A percentile compares a stretch with the other conserved stretches of the same genome.
These are phyloP conservation scores for Insectozyma bohioensis DNA, from an alignment of 1,139 yeast genomes.

Conservation along the genomic window DNA sequence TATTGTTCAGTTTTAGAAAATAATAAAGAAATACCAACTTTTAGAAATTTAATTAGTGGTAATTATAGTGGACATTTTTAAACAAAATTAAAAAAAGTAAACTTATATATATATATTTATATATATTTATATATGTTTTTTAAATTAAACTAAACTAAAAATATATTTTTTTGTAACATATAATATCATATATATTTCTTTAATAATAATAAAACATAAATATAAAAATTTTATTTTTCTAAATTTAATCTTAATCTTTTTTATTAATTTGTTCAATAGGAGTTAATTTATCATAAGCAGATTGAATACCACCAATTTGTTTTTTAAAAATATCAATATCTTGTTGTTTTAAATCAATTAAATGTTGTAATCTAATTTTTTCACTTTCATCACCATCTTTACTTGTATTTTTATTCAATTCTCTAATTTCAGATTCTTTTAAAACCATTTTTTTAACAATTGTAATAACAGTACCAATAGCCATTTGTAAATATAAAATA, in stretches of 20 bases:
- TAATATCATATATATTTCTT: background rate
- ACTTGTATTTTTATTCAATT: slow-evolving; percentile 19
- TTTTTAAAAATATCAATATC: slow-evolving; percentile 52
- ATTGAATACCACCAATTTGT: slow-evolving; percentile 55
- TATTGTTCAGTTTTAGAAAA: slow-evolving; percentile 22
- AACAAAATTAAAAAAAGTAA: background rate
- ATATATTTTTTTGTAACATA: slow-evolving; percentile 1
- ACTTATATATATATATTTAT: no score
- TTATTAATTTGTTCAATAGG: slow-evolving; percentile 12
- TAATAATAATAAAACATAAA: no score
- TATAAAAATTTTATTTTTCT: no score
- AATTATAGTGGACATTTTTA: slow-evolving; percentile 32
- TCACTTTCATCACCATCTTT: slow-evolving; percentile 28
- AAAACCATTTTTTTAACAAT: slow-evolving; percentile 57
- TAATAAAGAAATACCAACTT: slow-evolving; percentile 27
- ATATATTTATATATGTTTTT: no score
- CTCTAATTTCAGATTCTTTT: slow-evolving; percentile 49
- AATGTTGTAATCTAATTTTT: slow-evolving; percentile 37
- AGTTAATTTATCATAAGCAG: slow-evolving; percentile 48
- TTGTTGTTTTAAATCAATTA: slow-evolving; percentile 43
- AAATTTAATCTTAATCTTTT: slow-evolving; percentile 9
- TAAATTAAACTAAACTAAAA: background rate
- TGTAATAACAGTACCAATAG: slow-evolving; percentile 57
- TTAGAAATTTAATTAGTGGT: slow-evolving; percentile 37
- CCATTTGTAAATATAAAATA: slow-evolving; percentile 57